Conservation (phyloP, 495 filamentous ascomycete genomes). For the Xylaria venustula region DNA sequence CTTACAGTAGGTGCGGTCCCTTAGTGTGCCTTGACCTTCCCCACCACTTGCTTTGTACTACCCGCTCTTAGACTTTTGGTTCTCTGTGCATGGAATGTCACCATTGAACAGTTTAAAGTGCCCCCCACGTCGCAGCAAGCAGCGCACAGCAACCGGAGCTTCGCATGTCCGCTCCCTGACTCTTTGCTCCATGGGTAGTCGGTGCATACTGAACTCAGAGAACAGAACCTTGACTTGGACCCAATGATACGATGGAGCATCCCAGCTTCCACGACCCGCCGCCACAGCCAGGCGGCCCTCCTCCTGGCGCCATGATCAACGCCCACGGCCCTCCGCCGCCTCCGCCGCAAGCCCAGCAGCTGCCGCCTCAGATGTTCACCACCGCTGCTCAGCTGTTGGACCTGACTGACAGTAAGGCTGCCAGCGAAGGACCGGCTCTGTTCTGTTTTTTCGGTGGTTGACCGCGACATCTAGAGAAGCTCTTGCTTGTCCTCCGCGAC, state of each 20-base stretch:
- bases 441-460: constrained; percentile 12
- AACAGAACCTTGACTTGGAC: constrained; percentile 5
- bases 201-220: neutral
- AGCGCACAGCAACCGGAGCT: neutral
- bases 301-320: constrained; percentile 23
- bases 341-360: constrained; percentile 50
- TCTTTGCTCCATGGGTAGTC: constrained; percentile 3
- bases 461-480: constrained; percentile 67
- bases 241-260: constrained; percentile 48
- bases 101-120: neutral
- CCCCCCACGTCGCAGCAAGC: constrained; percentile 4
- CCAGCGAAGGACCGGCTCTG: constrained; percentile 3
- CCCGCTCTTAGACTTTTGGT: no score
- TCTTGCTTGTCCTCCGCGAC: constrained; percentile 84
- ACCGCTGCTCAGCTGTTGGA: constrained; percentile 93
- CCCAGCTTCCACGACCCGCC: constrained; percentile 44
- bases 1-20: neutral
- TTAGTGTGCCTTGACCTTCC: neutral
- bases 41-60: no score
- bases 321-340: constrained; percentile 28
- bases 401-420: constrained; percentile 85
- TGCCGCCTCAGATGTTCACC: constrained; percentile 94
- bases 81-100: neutral
- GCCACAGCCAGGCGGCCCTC: constrained; percentile 27
- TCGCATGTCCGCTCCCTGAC: neutral